Conservation (phyloP, 202 grass and related monocot species). For the Hordeum pubiflorum region DNA sequence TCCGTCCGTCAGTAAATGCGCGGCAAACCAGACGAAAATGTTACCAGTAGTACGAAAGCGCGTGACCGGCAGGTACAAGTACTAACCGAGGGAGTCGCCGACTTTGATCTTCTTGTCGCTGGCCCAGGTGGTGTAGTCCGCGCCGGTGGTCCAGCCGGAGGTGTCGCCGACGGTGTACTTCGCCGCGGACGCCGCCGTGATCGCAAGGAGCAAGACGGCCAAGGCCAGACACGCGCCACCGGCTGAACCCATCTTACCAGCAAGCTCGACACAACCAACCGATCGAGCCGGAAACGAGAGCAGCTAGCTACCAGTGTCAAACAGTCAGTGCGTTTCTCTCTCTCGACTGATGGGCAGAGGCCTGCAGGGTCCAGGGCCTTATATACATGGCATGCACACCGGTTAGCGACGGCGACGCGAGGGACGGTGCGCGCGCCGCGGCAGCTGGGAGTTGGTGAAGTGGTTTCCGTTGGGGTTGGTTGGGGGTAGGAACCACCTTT, state of each 20-base stretch:
- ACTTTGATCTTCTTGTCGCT: conserved; percentile 39
- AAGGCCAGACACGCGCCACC: conserved; percentile 15
- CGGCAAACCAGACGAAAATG: not conserved
- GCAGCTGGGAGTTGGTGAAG: conserved; percentile 42
- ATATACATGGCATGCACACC: conserved; percentile 10
- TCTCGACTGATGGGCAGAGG: not conserved
- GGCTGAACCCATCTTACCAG: conserved; percentile 4
- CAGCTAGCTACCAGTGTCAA: not conserved
- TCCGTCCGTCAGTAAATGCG: not conserved
- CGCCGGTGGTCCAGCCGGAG: conserved; percentile 58
- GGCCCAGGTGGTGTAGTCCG: conserved; percentile 66
- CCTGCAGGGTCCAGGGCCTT: not conserved
- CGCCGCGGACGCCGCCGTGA: conserved; percentile 27
- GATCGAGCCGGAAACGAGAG: not conserved
- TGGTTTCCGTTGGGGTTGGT: conserved; percentile 44
- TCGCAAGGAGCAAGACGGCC: conserved; percentile 41
- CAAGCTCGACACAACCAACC: not conserved
- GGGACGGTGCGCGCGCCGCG: not conserved
- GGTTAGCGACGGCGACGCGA: not conserved
- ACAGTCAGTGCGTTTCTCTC: not conserved
- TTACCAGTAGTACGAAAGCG: too few relatives aligned
- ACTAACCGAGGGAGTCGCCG: conserved; percentile 60
- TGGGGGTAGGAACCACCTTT: conserved; percentile 33
- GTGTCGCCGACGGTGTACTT: conserved; percentile 74
- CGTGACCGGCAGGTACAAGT: not conserved